Base-by-base conservation (phyloP, 176 grass and related monocot species). In the Oryza coarctata region DNA sequence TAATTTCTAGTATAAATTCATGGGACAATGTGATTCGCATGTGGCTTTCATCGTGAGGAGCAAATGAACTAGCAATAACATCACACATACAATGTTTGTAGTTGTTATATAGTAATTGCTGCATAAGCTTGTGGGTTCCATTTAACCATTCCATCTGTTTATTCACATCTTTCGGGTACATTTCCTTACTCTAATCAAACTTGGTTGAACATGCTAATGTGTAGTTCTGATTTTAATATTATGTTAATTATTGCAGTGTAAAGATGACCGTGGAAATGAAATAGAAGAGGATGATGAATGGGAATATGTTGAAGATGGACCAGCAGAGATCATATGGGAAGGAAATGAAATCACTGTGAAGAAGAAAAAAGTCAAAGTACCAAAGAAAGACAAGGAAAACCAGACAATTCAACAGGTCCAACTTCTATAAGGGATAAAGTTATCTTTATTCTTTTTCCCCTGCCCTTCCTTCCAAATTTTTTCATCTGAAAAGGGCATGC, bases 311-410 rank as follows among this genome's bases (percentile, higher is more conserved):
- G 93, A 99, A 90, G 85, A 89, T 65, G 93, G 93, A 12, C 89
- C 93, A 28, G 93, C 89, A 4, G 93, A 99, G 83, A 95, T 99
- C 74, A 95, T 94, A 78, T 95, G 93, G 96, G 71, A 95, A 82
- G 93, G 87, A 87, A 95, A 95, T 87, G 96, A 99, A 40, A 99
- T 99, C 63, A 95, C 86, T 32, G 89, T 99, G n/a, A 99, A 95
- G 83, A 99, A 99, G 91, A 99, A 95, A 88, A 95, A 47, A 35
- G 49, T 95, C 66, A 95, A 86, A 90, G 63, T 95, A 79, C 75
- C 91, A 73, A 99, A 95, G 86, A 73, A 72, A 68, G 9, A 22
- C 85, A 79, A 82, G 83, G 80, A 85, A 69, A 90, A 71, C 34
- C 50, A 11, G n/a, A 58, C 22, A 78, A 80, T 31, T 65, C 71